These are phyloP conservation scores for Nannizzia gypsea DNA, from an alignment of 2,329 filamentous ascomycete species.

Conservation along the genomic window DNA sequence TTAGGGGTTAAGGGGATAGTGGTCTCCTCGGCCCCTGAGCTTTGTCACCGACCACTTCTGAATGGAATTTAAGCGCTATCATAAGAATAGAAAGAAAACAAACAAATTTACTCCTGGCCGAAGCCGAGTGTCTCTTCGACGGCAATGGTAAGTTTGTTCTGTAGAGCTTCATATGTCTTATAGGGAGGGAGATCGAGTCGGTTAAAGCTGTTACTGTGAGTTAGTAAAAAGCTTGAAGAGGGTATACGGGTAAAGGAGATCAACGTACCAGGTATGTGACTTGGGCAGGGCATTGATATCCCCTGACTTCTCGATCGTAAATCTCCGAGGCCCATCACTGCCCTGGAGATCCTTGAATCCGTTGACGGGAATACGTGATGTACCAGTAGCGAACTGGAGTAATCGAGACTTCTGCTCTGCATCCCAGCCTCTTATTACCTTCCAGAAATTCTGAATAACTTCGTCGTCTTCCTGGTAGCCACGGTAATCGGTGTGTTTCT, in stretches of 20 bases:
- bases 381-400: constrained; percentile 93
- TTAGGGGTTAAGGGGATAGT: no score
- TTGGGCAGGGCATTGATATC: constrained; percentile 86
- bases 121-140: constrained; percentile 99
- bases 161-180: constrained; percentile 72
- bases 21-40: neutral
- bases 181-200: constrained; percentile 90
- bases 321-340: constrained; percentile 84
- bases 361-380: constrained; percentile 94
- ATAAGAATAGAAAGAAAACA: neutral
- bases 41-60: neutral
- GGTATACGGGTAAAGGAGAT: neutral
- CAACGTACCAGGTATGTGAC: constrained; percentile 85
- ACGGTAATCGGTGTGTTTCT: constrained; percentile 99
- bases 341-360: constrained; percentile 98
- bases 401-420: constrained; percentile 95
- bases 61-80: neutral
- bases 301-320: constrained; percentile 96
- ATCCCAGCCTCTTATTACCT: constrained; percentile 87
- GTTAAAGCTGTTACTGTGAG: constrained; percentile 60
- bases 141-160: constrained; percentile 85
- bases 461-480: constrained; percentile 97
- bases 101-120: constrained; percentile 67
- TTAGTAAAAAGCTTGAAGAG: neutral
- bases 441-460: constrained; percentile 98